Base-by-base conservation (phyloP, 2,329 filamentous ascomycete species). In the Ophidiomyces ophidiicola region DNA sequence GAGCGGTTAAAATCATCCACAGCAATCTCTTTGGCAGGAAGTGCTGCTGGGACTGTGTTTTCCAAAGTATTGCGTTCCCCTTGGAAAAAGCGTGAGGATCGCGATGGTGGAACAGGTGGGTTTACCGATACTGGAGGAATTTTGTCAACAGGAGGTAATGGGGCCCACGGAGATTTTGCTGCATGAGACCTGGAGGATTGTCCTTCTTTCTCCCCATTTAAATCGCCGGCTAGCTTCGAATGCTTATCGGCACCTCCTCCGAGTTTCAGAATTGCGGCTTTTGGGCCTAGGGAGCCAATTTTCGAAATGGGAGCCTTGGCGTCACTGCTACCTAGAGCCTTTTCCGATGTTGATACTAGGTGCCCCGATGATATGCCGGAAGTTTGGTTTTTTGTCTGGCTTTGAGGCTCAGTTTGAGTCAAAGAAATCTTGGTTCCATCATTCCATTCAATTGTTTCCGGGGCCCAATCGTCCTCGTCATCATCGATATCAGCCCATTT, bases 151-250 rank as follows among this genome's bases (percentile, higher is more conserved):
- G 85, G 84, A 10, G 88, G 88, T 19, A 96, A 63, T 23, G 80
- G 57, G 17, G 88, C 88, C 88, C 88, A 96, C 3, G 88, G 88
- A 3, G 87, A 94, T 56, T 93, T 94, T 0, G 85, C 80, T 1
- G 77, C 70, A 6, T 80, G 59, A 55, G 36, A 56, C 61, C 39
- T 62, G 63, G 5, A 61, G 60, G 15, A 58, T 64, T 17, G 72
- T 54, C 1, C 66, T 67, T 66, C 62, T 50, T 72, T 76, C 12
- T 74, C 72, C n/a, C 67, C 68, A 49, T 69, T 72, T 3, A 63
- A 61, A 21, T 68, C 54, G 38, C 54, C 57, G 21, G 58, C 58
- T 33, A 55, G 58, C 49, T 63, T 68, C 12, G 63, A 58, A 51
- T 54, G 43, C 34, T 60, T 58, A 50, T 67, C 64, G 15, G 61